Conservation (phyloP, 768 basidiomycete genomes). For the Exsudoporus frostii region DNA sequence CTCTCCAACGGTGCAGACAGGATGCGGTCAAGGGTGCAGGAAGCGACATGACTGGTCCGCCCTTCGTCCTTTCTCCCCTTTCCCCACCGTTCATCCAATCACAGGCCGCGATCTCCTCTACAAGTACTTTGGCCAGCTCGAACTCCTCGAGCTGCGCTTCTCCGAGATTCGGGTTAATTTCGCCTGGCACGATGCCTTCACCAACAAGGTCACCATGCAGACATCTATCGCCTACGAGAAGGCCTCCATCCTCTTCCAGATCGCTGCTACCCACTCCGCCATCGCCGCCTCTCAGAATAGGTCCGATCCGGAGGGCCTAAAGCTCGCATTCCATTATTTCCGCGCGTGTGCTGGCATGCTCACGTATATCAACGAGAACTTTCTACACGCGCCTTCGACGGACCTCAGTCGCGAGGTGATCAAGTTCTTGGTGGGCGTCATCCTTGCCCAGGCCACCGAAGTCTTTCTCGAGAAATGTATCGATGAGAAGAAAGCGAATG, state of each 20-base stretch:
- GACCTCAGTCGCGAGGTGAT: slow-evolving; percentile 93
- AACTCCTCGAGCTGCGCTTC: slow-evolving; percentile 94
- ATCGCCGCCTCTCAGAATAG: slow-evolving; percentile 85
- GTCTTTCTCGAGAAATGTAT: slow-evolving; percentile 93
- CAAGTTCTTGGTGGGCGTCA: slow-evolving; percentile 86
- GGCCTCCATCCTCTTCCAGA: slow-evolving; percentile 95
- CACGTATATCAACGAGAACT: slow-evolving; percentile 99
- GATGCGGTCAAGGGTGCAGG: slow-evolving; percentile 97
- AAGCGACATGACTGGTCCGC: slow-evolving; percentile 87
- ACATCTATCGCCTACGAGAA: slow-evolving; percentile 98
- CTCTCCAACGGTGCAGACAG: slow-evolving; percentile 87
- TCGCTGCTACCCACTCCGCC: slow-evolving; percentile 89
- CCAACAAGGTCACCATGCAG: slow-evolving; percentile 87
- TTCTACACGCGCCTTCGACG: slow-evolving; percentile 93
- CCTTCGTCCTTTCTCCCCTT: neutral
- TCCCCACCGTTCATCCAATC: neutral
- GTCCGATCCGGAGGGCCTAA: slow-evolving; percentile 87
- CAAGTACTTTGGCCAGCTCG: slow-evolving; percentile 99
- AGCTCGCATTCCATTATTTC: slow-evolving; percentile 91
- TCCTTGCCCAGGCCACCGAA: slow-evolving; percentile 91
- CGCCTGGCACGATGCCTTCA: slow-evolving; percentile 97
- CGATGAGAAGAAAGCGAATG: slow-evolving; percentile 84
- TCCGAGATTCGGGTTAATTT: slow-evolving; percentile 95
- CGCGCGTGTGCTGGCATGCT: slow-evolving; percentile 92
- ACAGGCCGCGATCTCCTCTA: slow-evolving; percentile 89